Evolutionary conservation across 2,329 filamentous ascomycete species (phyloP), one percentile per base, ranked within the genome.

Genomic region (Zymoseptoria crescenta): DNA sequence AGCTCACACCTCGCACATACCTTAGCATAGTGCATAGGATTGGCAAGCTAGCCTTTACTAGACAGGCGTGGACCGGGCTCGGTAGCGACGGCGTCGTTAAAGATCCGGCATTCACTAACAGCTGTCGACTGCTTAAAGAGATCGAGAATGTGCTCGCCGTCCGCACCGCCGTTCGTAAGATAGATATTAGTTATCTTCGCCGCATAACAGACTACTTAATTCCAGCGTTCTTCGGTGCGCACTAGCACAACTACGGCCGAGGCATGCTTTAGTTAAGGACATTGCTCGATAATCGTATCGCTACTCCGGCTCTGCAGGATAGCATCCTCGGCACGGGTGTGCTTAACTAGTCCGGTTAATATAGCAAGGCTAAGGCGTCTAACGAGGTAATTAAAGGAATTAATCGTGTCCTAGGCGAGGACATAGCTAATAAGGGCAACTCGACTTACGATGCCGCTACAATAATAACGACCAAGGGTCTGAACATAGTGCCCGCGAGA

Each of bases 81-180:
- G 29, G 29, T 30, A 10, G 8, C 29, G 29, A 30, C 10, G 10
- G 29, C 6, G 29, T 19, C 16, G 2, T 49, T 24, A 24, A 55
- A 45, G 35, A 55, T 55, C 53, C 27, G 27, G 53, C 8, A n/a
- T 55, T 45, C 49, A 55, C 53, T 9, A 55, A 35, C 10, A 55
- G 29, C 21, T 45, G 10, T 35, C 53, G 53, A 4, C 28, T 55
- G 19, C 21, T 55, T 45, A 55, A 55, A 29, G 29, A 55, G 53
- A 45, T 55, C 16, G 16, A 55, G 30, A 55, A 55, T 13, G n/a
- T 48, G 21, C 35, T 55, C 35, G 45, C 30, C 27, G 27, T 55
- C 35, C 41, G 41, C 6, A 48, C 53, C 3, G 35, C 53, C 27
- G 45, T 45, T 8, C 13, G 19, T 9, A 55, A 55, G 30, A 55